A percentile compares a stretch with the other conserved stretches of the same genome.
phyloP scores from a whole-genome alignment of 176 grass and related monocot species.

The Puccinellia tenuiflora region DNA sequence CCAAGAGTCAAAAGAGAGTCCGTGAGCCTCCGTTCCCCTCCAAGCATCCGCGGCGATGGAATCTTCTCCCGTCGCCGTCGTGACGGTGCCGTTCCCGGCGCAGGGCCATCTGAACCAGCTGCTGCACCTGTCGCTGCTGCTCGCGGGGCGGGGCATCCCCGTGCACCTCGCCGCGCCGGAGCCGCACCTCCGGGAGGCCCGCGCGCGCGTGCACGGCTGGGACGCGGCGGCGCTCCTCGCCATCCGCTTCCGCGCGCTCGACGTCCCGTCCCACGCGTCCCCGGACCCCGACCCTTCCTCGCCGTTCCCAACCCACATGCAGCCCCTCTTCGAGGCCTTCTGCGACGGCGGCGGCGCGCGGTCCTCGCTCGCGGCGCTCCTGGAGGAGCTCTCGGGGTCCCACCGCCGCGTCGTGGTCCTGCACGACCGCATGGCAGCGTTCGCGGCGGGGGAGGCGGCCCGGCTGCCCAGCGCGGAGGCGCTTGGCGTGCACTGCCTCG shows the following conservation, averaged over 20 bases:
- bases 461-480: constrained; percentile 47
- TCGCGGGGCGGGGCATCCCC: constrained; percentile 35
- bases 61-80: constrained; percentile 33
- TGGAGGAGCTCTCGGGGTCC: constrained; percentile 8
- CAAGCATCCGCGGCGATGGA: background rate
- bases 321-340: constrained; percentile 46
- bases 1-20: background rate
- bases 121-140: constrained; percentile 59
- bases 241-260: constrained; percentile 48
- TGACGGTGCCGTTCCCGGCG: constrained; percentile 51
- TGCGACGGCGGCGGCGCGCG: constrained; percentile 17
- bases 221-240: background rate
- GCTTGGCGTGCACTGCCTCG: constrained; percentile 38
- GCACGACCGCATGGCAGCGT: constrained; percentile 44
- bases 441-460: constrained; percentile 45
- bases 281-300: constrained; percentile 28
- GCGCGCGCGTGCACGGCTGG: constrained; percentile 50
- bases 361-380: constrained; percentile 30
- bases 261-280: constrained; percentile 30
- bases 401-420: constrained; percentile 51
- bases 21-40: background rate
- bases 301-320: constrained; percentile 54
- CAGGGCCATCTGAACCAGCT: constrained; percentile 82
- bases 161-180: constrained; percentile 57
- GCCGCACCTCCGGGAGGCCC: constrained; percentile 50